phyloP scores from a whole-genome alignment of 306 rosid genomes.

The Lathyrus aphaca region DNA sequence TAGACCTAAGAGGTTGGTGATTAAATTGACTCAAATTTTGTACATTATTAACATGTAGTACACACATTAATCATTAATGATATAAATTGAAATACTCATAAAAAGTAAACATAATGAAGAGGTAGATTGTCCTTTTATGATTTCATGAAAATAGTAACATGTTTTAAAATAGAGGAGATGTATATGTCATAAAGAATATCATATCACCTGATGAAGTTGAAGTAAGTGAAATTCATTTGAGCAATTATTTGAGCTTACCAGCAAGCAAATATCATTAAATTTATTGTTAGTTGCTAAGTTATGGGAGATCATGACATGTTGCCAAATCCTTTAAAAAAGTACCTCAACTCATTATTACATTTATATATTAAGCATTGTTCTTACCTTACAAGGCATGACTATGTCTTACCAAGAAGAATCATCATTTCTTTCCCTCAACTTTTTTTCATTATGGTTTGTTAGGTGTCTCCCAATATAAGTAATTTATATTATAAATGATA shows the following conservation, averaged over 20 bases:
- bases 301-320: constrained; percentile 66
- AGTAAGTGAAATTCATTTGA: constrained; percentile 46
- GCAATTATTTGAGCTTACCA: constrained; percentile 50
- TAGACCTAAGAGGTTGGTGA: constrained; percentile 49
- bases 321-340: constrained; percentile 54
- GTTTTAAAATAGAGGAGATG: constrained; percentile 47
- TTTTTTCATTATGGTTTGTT: constrained; percentile 26
- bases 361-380: constrained; percentile 42
- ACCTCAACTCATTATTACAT: constrained; percentile 38
- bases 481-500: constrained; percentile 19
- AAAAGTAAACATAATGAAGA: constrained; percentile 34
- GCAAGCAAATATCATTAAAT: constrained; percentile 30
- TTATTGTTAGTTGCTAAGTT: constrained; percentile 53
- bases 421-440: constrained; percentile 34
- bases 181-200: constrained; percentile 38
- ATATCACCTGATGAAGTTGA: constrained; percentile 46
- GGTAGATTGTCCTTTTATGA: constrained; percentile 31
- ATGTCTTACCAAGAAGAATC: constrained; percentile 40
- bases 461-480: constrained; percentile 39
- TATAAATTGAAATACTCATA: neutral
- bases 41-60: constrained; percentile 22
- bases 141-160: constrained; percentile 36
- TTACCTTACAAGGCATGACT: constrained; percentile 50
- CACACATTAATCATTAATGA: constrained; percentile 14
- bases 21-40: constrained; percentile 40